These are phyloP conservation scores for Phtheirospermum japonicum DNA, from an alignment of 257 asterid species.

Conservation along the genomic window DNA sequence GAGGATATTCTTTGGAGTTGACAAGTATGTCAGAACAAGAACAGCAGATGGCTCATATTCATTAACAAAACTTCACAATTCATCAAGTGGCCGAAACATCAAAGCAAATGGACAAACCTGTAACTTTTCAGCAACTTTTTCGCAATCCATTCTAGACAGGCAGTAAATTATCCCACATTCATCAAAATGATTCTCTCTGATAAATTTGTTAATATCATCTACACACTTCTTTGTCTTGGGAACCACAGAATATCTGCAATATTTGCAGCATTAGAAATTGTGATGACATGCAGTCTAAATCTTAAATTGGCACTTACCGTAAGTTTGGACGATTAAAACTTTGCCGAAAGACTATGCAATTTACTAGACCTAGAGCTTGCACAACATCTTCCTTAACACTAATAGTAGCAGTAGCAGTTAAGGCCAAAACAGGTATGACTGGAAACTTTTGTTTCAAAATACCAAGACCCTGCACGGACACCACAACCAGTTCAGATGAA, in stretches of 20 bases:
- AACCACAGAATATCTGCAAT: slow-evolving; percentile 84
- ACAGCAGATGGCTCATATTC: slow-evolving; percentile 16
- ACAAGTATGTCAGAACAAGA: slow-evolving; percentile 11
- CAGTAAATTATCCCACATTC: slow-evolving; percentile 96
- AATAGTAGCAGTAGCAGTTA: slow-evolving; percentile 95
- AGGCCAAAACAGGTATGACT: slow-evolving; percentile 81
- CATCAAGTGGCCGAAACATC: slow-evolving; percentile 25
- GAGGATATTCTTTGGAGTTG: not conserved
- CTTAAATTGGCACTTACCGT: slow-evolving; percentile 46
- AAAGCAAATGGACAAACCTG: slow-evolving; percentile 49
- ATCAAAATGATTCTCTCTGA: slow-evolving; percentile 74
- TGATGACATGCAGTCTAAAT: slow-evolving; percentile 17
- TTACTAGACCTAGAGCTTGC: slow-evolving; percentile 94
- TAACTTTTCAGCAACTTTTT: slow-evolving; percentile 84
- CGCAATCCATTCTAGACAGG: slow-evolving; percentile 95
- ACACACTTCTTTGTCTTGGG: slow-evolving; percentile 91
- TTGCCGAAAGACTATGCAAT: slow-evolving; percentile 90
- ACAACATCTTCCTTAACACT: slow-evolving; percentile 99
- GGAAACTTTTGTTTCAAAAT: slow-evolving; percentile 91
- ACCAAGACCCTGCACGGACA: slow-evolving; percentile 76
- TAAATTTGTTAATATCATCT: slow-evolving; percentile 78
- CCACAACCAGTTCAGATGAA: slow-evolving; percentile 34
- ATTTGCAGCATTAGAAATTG: slow-evolving; percentile 34
- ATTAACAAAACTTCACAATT: slow-evolving; percentile 20
- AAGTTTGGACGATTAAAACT: slow-evolving; percentile 95